These are phyloP conservation scores for Candida morakotiae DNA, from an alignment of 805 yeast species.

Conservation along the genomic window DNA sequence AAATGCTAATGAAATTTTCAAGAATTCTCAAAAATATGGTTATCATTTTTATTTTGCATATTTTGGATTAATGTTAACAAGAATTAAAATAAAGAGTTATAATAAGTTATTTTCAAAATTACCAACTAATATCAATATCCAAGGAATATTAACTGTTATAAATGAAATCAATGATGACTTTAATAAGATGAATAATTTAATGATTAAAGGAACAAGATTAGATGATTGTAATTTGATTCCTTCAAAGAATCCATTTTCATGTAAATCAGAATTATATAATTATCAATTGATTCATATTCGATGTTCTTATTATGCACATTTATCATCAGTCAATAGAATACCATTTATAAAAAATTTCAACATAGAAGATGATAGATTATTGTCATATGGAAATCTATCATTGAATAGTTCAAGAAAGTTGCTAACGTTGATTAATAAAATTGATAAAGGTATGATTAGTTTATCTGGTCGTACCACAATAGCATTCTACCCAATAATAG, in stretches of 20 bases:
- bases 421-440: constrained; percentile 14
- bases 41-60: constrained; percentile 13
- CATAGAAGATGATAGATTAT: constrained; percentile 12
- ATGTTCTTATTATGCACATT: constrained; percentile 21
- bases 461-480: constrained; percentile 17
- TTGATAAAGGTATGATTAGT: constrained; percentile 11
- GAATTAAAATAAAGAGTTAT: constrained; percentile 21
- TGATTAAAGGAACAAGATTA: constrained; percentile 20
- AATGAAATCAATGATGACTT: constrained; percentile 18
- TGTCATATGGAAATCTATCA: constrained; percentile 16
- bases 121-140: constrained; percentile 11
- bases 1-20: constrained; percentile 7
- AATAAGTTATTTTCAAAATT: constrained; percentile 18
- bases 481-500: constrained; percentile 19
- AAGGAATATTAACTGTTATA: constrained; percentile 9
- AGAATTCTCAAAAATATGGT: neutral
- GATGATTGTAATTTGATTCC: constrained; percentile 5
- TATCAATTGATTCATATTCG: constrained; percentile 11
- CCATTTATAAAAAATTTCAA: constrained; percentile 18
- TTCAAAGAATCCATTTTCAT: constrained; percentile 5
- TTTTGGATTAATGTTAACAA: constrained; percentile 12
- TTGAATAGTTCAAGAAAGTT: constrained; percentile 26
- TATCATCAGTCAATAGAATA: constrained; percentile 23
- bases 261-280: neutral
- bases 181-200: constrained; percentile 13